A percentile compares a stretch with the other conserved stretches of the same genome.
phyloP scores from a whole-genome alignment of 2,329 filamentous ascomycete genomes.

The Phialophora macrospora region DNA sequence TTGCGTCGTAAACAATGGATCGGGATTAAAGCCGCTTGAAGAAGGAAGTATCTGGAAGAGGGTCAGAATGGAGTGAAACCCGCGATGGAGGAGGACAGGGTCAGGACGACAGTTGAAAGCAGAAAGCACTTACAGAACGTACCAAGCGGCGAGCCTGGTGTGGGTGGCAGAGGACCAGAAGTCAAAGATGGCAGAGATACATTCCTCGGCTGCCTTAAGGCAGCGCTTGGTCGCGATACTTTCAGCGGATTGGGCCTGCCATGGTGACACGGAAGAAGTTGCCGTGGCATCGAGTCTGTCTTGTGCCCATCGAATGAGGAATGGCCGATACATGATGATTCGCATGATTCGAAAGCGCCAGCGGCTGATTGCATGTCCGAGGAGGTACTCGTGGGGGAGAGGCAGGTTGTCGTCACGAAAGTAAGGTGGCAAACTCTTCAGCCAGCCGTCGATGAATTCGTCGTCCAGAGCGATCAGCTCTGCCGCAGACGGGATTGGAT shows the following conservation, averaged over 20 bases:
- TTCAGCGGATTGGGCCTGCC: conserved; percentile 46
- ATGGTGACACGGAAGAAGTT: conserved; percentile 35
- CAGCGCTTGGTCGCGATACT: conserved; percentile 48
- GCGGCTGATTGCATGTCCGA: conserved; percentile 48
- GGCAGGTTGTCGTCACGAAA: conserved; percentile 45
- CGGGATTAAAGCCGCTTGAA: conserved; percentile 53
- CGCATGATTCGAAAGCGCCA: conserved; percentile 53
- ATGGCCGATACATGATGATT: conserved; percentile 52
- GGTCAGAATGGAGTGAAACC: neutral
- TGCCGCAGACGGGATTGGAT: conserved; percentile 48
- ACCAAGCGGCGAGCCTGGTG: conserved; percentile 52
- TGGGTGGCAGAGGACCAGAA: conserved; percentile 49
- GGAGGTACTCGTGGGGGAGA: conserved; percentile 46
- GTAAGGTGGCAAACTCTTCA: conserved; percentile 49
- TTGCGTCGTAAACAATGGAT: conserved; percentile 53
- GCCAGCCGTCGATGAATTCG: conserved; percentile 50
- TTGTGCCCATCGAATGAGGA: conserved; percentile 42
- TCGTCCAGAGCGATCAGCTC: conserved; percentile 50
- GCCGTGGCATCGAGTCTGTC: conserved; percentile 38
- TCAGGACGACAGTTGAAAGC: neutral
- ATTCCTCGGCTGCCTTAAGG: conserved; percentile 49
- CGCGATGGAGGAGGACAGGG: neutral
- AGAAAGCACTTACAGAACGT: conserved; percentile 45
- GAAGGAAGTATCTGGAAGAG: conserved; percentile 49
- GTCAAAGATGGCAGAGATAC: conserved; percentile 50